Conservation (phyloP, 352 stramenopile genomes). For the Globisporangium cederbergense region DNA sequence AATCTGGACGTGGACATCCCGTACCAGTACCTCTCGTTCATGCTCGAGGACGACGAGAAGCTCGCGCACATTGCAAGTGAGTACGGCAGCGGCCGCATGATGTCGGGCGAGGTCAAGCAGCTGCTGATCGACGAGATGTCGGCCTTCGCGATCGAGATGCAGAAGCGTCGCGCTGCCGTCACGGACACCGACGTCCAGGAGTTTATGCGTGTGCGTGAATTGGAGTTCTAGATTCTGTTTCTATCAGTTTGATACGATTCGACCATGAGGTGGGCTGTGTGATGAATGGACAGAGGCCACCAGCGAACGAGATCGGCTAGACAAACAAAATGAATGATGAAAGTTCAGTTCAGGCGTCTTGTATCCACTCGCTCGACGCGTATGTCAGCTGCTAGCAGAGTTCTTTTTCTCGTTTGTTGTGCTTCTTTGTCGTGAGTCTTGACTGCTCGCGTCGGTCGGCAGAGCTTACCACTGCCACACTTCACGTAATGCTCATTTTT, state of each 20-base stretch:
- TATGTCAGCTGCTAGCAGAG: neutral
- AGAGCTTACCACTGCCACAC: neutral
- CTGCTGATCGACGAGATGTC: conserved; percentile 93
- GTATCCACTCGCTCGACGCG: neutral
- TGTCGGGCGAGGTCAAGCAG: conserved; percentile 98
- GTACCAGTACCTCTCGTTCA: conserved; percentile 99
- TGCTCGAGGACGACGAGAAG: conserved; percentile 98
- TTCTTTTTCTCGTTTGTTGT: neutral
- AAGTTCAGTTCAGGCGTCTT: conserved; percentile 5
- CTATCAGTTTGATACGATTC: neutral
- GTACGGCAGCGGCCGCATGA: conserved; percentile 95
- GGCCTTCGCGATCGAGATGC: conserved; percentile 93
- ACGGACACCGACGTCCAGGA: conserved; percentile 95
- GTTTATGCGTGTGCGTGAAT: conserved; percentile 94
- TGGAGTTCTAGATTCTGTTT: conserved; percentile 79
- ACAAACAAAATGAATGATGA: neutral
- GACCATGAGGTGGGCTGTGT: neutral
- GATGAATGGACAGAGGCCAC: neutral
- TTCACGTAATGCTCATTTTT: neutral
- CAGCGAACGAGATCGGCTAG: conserved; percentile 1
- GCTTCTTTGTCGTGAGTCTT: neutral
- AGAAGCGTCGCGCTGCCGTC: conserved; percentile 91
- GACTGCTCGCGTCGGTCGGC: neutral
- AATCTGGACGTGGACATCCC: conserved; percentile 98
- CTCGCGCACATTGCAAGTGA: conserved; percentile 92